Evolutionary conservation across 345 rosid species (phyloP).

Genomic region (Brassica nigra): DNA sequence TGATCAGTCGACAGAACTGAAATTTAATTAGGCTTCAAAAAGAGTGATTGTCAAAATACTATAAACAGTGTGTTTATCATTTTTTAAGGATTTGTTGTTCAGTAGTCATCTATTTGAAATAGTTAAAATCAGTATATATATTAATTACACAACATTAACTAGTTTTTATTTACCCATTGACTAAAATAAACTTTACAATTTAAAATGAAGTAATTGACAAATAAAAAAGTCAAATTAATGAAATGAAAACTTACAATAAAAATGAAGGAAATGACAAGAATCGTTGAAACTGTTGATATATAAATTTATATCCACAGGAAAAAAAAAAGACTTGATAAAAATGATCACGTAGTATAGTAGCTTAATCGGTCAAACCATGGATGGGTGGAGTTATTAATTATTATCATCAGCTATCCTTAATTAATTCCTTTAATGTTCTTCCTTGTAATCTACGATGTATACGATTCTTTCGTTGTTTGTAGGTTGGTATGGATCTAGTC

Average conservation of each 20-base stretch:
- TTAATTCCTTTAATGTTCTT: background rate
- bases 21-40: background rate
- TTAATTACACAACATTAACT: background rate
- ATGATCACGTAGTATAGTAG: background rate
- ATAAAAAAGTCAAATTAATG: background rate
- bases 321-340: background rate
- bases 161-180: background rate
- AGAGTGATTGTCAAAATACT: background rate
- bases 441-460: slow-evolving; percentile 11
- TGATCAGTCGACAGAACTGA: background rate
- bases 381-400: background rate
- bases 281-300: slow-evolving; percentile 5
- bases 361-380: slow-evolving; percentile 26
- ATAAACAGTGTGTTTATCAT: background rate
- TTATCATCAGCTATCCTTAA: background rate
- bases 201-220: background rate
- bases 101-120: background rate
- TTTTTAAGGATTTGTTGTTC: background rate
- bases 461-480: background rate
- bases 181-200: background rate
- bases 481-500: slow-evolving; percentile 12
- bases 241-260: background rate
- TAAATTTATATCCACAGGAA: background rate
- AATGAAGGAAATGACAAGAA: background rate
- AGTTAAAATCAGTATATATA: background rate